Percentiles rank a stretch among this genome's conserved stretches.
These are phyloP conservation scores for Termitomyces sp. DNA, from an alignment of 768 basidiomycete species.

Conservation along the genomic window DNA sequence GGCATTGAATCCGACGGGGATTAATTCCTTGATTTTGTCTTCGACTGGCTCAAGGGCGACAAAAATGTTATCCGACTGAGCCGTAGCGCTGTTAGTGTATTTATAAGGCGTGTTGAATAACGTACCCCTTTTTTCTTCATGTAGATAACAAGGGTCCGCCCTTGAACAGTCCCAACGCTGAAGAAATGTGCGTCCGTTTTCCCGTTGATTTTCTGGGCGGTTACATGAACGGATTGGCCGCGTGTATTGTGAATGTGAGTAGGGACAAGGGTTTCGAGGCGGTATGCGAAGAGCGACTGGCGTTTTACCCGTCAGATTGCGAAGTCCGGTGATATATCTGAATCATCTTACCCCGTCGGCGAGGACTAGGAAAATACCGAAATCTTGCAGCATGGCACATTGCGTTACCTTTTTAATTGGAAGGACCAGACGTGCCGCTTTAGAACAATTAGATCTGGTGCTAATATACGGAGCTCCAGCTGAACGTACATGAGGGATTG, in stretches of 20 bases:
- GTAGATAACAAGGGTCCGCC: slow-evolving; percentile 86
- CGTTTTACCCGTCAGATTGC: not conserved
- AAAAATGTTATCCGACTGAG: slow-evolving; percentile 82
- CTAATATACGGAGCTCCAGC: not conserved
- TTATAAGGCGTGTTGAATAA: not conserved
- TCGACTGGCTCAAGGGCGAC: slow-evolving; percentile 91
- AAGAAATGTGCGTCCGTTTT: slow-evolving; percentile 94
- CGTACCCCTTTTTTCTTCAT: slow-evolving; percentile 88
- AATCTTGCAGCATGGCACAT: slow-evolving; percentile 93
- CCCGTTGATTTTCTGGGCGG: slow-evolving; percentile 86
- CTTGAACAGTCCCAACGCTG: slow-evolving; percentile 82
- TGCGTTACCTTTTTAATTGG: slow-evolving; percentile 93
- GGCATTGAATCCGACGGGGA: slow-evolving; percentile 62
- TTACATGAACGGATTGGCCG: slow-evolving; percentile 50
- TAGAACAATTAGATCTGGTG: not conserved
- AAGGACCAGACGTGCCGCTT: slow-evolving; percentile 88
- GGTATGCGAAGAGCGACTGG: slow-evolving; percentile 86
- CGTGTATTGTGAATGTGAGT: slow-evolving; percentile 54
- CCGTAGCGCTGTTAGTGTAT: not conserved
- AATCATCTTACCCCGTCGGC: slow-evolving; percentile 68
- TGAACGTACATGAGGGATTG: slow-evolving; percentile 69
- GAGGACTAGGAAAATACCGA: slow-evolving; percentile 92
- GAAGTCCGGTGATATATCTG: not conserved
- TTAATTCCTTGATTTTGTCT: slow-evolving; percentile 76
- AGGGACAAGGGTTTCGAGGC: slow-evolving; percentile 79